Evolutionary conservation across 129 eudicot genomes (phyloP).

Genomic region (Deinandra increscens): DNA sequence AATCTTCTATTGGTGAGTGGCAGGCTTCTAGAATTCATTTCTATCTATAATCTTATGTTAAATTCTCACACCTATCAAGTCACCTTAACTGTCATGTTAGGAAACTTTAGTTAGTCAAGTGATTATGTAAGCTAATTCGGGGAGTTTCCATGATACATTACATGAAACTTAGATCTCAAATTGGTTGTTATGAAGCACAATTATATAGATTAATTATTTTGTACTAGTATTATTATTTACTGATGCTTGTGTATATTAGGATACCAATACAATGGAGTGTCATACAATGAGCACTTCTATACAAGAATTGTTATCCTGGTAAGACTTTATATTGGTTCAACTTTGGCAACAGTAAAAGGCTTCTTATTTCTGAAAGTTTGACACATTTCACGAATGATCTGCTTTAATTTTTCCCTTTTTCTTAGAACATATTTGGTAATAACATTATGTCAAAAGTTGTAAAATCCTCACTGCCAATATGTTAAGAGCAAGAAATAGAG

Average conservation of each 20-base stretch:
- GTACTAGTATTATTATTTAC: background rate
- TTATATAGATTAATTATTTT: background rate
- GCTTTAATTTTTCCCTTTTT: background rate
- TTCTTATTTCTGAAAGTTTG: slow-evolving; percentile 5
- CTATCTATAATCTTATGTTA: background rate
- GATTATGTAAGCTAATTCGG: background rate
- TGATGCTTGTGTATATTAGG: slow-evolving; percentile 24
- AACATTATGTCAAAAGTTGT: background rate
- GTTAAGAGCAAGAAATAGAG: too few species aligned
- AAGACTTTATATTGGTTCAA: slow-evolving; percentile 19
- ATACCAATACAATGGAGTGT: slow-evolving; percentile 44
- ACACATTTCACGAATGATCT: slow-evolving; percentile 1
- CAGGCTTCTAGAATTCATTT: slow-evolving; percentile 1
- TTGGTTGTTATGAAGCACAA: background rate
- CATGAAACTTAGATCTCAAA: background rate
- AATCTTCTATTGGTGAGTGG: background rate
- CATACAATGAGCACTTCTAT: slow-evolving; percentile 35
- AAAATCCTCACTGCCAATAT: background rate
- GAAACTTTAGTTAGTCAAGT: background rate
- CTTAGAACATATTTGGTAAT: background rate
- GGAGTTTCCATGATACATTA: background rate
- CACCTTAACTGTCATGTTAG: background rate
- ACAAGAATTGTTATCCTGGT: slow-evolving; percentile 39
- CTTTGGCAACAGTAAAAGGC: background rate
- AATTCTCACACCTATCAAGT: background rate